phyloP scores from a whole-genome alignment of 164 flowering plant species.

The Vitis labrusca region DNA sequence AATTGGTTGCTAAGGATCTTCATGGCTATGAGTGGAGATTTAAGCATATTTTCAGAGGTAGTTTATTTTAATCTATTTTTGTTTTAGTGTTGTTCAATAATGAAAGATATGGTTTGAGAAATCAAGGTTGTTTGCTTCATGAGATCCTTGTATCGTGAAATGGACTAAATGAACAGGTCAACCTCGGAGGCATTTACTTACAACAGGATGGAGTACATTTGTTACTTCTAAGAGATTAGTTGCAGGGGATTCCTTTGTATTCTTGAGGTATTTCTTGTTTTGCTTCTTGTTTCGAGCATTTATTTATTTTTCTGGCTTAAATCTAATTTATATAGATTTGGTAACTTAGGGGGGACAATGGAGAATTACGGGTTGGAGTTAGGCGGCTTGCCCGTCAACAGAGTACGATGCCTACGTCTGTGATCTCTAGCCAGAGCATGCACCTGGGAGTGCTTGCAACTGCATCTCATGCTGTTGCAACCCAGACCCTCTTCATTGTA shows the following conservation, averaged over 20 bases:
- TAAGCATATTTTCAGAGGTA: slow-evolving; percentile 89
- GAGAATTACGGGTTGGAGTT: slow-evolving; percentile 83
- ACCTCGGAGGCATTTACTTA: slow-evolving; percentile 92
- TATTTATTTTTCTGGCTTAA: neutral
- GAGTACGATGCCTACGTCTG: slow-evolving; percentile 81
- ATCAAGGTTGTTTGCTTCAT: too few species aligned
- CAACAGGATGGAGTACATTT: slow-evolving; percentile 98
- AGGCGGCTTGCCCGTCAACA: slow-evolving; percentile 67
- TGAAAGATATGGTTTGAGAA: neutral
- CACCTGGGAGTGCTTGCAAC: slow-evolving; percentile 95
- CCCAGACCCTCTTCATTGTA: slow-evolving; percentile 68
- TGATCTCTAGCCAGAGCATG: slow-evolving; percentile 94
- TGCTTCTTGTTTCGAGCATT: neutral
- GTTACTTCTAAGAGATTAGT: slow-evolving; percentile 85
- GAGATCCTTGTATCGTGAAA: neutral
- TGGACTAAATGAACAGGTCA: slow-evolving; percentile 54
- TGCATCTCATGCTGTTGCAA: slow-evolving; percentile 82
- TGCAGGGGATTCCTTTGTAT: slow-evolving; percentile 95
- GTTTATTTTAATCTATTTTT: neutral
- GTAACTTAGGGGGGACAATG: slow-evolving; percentile 69
- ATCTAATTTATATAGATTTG: slow-evolving; percentile 2
- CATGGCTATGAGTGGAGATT: slow-evolving; percentile 85
- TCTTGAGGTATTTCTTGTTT: slow-evolving; percentile 56
- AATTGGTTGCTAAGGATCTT: slow-evolving; percentile 75
- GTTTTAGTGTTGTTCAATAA: neutral